phyloP scores from a whole-genome alignment of 2,329 filamentous ascomycete species.

The Cladosporium sp. region DNA sequence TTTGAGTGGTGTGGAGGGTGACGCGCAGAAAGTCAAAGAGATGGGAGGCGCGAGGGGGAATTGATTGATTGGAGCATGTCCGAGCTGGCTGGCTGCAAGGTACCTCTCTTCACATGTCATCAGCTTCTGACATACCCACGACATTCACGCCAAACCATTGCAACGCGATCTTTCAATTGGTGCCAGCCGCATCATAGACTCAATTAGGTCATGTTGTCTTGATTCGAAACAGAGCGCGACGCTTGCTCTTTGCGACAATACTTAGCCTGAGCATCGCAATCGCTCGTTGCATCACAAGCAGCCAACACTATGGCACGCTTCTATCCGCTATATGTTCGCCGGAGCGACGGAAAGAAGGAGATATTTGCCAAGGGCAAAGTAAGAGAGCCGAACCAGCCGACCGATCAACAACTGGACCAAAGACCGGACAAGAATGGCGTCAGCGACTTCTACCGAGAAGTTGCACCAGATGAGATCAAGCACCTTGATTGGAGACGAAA shows the following conservation, averaged over 20 bases:
- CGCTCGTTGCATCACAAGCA: neutral
- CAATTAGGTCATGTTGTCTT: no score
- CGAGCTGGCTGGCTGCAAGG: no score
- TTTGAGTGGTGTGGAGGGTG: neutral
- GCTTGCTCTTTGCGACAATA: no score
- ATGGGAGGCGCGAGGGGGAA: no score
- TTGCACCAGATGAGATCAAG: slow-evolving; percentile 49
- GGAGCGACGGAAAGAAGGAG: slow-evolving; percentile 48
- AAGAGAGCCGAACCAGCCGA: slow-evolving; percentile 50
- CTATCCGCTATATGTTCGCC: slow-evolving; percentile 43
- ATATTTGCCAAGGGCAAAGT: slow-evolving; percentile 49
- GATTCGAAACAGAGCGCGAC: no score
- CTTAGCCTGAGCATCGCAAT: no score
- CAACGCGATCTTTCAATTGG: no score
- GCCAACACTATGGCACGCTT: slow-evolving; percentile 39
- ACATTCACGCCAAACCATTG: no score
- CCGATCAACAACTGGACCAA: slow-evolving; percentile 48
- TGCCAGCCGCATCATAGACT: no score
- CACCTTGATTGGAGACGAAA: slow-evolving; percentile 56
- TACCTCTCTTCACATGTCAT: no score
- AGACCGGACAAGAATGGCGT: slow-evolving; percentile 51
- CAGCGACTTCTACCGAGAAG: slow-evolving; percentile 51
- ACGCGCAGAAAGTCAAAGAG: neutral
- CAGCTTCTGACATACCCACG: no score
- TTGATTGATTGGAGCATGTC: no score